Percentiles rank a stretch among this genome's conserved stretches.
phyloP scores from a whole-genome alignment of 2,329 filamentous ascomycete genomes.

The Magnaporthiopsis poae region DNA sequence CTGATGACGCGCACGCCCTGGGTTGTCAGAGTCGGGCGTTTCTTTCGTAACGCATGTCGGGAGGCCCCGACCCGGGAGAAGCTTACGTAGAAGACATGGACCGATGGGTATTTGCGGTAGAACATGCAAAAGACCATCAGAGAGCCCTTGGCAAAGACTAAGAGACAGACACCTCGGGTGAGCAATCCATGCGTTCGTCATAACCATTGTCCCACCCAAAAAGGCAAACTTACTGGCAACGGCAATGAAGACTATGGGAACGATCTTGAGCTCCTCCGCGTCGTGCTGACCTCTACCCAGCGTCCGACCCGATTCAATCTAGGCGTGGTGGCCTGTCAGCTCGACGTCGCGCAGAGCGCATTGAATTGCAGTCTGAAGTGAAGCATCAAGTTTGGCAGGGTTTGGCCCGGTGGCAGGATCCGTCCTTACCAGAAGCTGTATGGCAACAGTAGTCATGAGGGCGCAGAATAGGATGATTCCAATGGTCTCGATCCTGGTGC shows the following conservation, averaged over 20 bases:
- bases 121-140: conserved; percentile 46
- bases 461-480: conserved; percentile 58
- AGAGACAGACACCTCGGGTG: conserved; percentile 11
- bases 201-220: background rate
- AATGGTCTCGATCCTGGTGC: conserved; percentile 53
- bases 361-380: background rate
- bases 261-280: conserved; percentile 36
- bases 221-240: conserved; percentile 37
- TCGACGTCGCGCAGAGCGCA: background rate
- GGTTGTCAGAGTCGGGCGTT: background rate
- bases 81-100: conserved; percentile 43
- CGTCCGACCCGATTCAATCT: conserved; percentile 46
- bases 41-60: background rate
- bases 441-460: conserved; percentile 56
- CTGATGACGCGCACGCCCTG: conserved; percentile 13
- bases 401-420: background rate
- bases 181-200: background rate
- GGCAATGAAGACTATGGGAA: conserved; percentile 45
- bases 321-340: conserved; percentile 13
- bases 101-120: conserved; percentile 43
- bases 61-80: conserved; percentile 6
- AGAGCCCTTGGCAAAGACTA: conserved; percentile 40
- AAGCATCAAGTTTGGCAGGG: too few relatives aligned
- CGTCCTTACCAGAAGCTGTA: conserved; percentile 44
- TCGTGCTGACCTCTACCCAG: conserved; percentile 34